phyloP scores from a whole-genome alignment of 306 rosid species.

The Dalbergia oliveri region DNA sequence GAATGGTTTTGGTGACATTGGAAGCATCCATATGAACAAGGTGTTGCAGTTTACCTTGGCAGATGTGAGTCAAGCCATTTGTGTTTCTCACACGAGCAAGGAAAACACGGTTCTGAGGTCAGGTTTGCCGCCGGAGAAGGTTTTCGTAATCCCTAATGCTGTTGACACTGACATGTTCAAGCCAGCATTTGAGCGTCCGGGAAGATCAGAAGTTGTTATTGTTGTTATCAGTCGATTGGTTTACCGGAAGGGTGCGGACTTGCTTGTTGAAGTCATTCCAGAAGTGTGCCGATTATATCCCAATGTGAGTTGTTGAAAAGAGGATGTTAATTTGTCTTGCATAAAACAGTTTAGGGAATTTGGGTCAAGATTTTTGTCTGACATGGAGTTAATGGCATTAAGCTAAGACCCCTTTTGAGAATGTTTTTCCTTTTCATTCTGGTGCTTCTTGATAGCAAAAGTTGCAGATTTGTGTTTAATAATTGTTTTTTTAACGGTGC shows the following conservation, averaged over 20 bases:
- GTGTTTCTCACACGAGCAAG: conserved; percentile 92
- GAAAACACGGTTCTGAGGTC: conserved; percentile 87
- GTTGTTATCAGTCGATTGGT: conserved; percentile 88
- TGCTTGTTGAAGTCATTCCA: conserved; percentile 90
- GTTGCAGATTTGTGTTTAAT: neutral
- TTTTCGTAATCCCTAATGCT: conserved; percentile 86
- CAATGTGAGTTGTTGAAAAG: conserved; percentile 60
- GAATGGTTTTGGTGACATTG: conserved; percentile 84
- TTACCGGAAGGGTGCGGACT: conserved; percentile 84
- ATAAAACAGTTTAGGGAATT: conserved; percentile 6
- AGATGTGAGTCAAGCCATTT: conserved; percentile 83
- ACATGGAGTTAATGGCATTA: neutral
- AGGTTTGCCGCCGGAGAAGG: conserved; percentile 86
- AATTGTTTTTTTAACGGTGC: conserved; percentile 9
- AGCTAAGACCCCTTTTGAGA: neutral
- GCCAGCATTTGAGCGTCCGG: conserved; percentile 69
- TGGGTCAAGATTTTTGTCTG: neutral
- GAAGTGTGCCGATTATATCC: conserved; percentile 73
- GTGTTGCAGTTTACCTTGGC: conserved; percentile 90
- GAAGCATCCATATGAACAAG: conserved; percentile 98
- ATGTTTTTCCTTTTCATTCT: neutral
- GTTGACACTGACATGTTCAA: conserved; percentile 92
- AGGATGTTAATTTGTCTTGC: conserved; percentile 6
- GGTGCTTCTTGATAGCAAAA: conserved; percentile 12
- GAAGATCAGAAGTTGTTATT: conserved; percentile 63